Base-by-base conservation (phyloP, 108 stramenopile genomes). In the Thalassiosira profunda region DNA sequence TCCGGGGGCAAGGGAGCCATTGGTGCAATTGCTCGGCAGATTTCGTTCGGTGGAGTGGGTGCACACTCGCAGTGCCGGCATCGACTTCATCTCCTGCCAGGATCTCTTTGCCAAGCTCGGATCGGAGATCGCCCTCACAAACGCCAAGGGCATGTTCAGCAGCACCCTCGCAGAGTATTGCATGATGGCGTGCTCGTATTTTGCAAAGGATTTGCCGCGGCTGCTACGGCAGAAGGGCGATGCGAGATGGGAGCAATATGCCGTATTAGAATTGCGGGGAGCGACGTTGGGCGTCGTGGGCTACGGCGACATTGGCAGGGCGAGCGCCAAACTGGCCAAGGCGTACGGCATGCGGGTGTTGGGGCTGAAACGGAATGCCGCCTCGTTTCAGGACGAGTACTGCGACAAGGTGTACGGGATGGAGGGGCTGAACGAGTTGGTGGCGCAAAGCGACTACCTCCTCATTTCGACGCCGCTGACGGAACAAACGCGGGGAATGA, bases 191-290 rank as follows among this genome's bases (percentile, higher is more conserved):
- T 88, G 89, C 62, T 67, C 80, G 8, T 97, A 95, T 57, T 98
- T 96, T 79, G 94, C 95, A 41, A 98, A 97, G 75, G 92, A 97
- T 61, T 63, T 97, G 4, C 96, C 92, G 3, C 85, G 92, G 1
- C 67, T 97, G 30, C 57, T 94, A 80, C 37, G 66, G 34, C 78
- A 98, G 24, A 91, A 98, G 53, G 20, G 51, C 10, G 68, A 56
- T 17, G 41, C 45, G 49, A 63, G 86, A 18, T 95, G 91, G 91
- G 74, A 89, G n/a, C 85, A 82, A 24, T 92, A 89, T 67, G 61
- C 76, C 35, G 71, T 92, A 21, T 48, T 49, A 10, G 90, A 90
- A 68, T 54, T 94, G 26, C 70, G 93, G n/a, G 90, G 89, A n/a
- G 38, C 83, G 15, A 95, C 92, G 0, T 35, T 97, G 76, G 96